These are phyloP conservation scores for Neurospora sp. DNA, from an alignment of 495 filamentous ascomycete species.

Conservation along the genomic window DNA sequence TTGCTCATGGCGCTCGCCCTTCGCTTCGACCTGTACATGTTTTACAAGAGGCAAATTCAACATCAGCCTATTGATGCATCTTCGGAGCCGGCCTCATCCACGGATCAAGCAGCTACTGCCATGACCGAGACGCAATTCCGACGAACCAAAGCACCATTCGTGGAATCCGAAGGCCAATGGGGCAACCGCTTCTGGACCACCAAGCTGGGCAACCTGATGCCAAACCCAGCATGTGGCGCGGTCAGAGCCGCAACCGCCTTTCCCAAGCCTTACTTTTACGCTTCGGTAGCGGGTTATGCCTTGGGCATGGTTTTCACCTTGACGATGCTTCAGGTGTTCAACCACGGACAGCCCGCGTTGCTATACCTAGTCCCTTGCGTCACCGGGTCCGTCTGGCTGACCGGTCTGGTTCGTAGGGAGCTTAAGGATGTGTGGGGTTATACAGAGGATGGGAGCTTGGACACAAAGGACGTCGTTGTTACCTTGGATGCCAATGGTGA, in stretches of 20 bases:
- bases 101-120: conserved; percentile 18
- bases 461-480: conserved; percentile 37
- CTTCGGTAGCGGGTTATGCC: conserved; percentile 67
- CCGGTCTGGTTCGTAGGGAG: conserved; percentile 63
- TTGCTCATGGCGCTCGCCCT: conserved; percentile 83
- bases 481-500: conserved; percentile 19
- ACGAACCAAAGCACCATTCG: conserved; percentile 46
- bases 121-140: conserved; percentile 21
- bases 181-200: conserved; percentile 79
- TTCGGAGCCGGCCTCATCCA: conserved; percentile 22
- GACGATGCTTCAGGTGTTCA: conserved; percentile 62
- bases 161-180: conserved; percentile 58
- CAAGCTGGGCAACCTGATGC: conserved; percentile 18
- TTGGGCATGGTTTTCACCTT: conserved; percentile 72
- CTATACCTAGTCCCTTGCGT: conserved; percentile 90
- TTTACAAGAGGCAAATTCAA: conserved; percentile 50
- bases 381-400: conserved; percentile 65
- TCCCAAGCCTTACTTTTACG: conserved; percentile 80
- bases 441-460: conserved; percentile 56
- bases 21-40: conserved; percentile 80
- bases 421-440: conserved; percentile 67
- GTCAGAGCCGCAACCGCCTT: conserved; percentile 46
- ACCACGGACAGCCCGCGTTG: conserved; percentile 82
- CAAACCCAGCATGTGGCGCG: conserved; percentile 30
- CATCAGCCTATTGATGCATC: conserved; percentile 27